Evolutionary conservation across 768 basidiomycete genomes (phyloP), one percentile per base, ranked within the genome.

Genomic region (Boletus tylopilopsis): DNA sequence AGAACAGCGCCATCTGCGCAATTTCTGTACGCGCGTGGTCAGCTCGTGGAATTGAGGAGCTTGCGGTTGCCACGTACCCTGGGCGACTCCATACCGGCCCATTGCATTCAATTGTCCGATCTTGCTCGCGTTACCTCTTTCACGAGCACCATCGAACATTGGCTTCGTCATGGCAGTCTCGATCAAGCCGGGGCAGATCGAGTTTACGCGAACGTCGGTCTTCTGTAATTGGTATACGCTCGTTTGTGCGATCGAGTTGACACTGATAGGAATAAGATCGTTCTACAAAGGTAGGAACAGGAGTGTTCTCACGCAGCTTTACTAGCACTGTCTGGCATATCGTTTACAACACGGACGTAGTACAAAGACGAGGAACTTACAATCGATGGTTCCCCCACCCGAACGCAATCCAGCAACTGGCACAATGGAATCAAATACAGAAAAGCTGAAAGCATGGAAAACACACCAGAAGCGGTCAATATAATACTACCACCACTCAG

Each of bases 101-200:
- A 90, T 64, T 10, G 94, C 84, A 64, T 94, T 94, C 47, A 95
- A 69, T 54, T 69, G 76, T 4, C 94, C 94, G 43, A 97, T 78
- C 71, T 86, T 92, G 44, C 72, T 70, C 18, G 70, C 76, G n/a
- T 74, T 87, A 9, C 94, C 94, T 22, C 84, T 78, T 50, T 80
- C 66, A 21, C 87, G 81, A 24, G 94, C 94, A 42, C 77, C 77
- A 23, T 87, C 81, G 60, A 97, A 97, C 27, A 85, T 77, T n/a
- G 57, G 62, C 42, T 68, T 71, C 3, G 94, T 94, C 91, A 97
- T 96, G 42, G 85, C 88, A 9, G 94, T 97, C 72, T 95, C 89
- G 61, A 96, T 92, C 49, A 96, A 70, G 13, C 93, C 94, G 6
- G 94, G 94, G 62, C 92, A 94, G 57, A 96, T 82, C 37, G 85